Evolutionary conservation across 768 basidiomycete genomes (phyloP), one percentile per base, ranked within the genome.

Genomic region (Pluteus cervinus): DNA sequence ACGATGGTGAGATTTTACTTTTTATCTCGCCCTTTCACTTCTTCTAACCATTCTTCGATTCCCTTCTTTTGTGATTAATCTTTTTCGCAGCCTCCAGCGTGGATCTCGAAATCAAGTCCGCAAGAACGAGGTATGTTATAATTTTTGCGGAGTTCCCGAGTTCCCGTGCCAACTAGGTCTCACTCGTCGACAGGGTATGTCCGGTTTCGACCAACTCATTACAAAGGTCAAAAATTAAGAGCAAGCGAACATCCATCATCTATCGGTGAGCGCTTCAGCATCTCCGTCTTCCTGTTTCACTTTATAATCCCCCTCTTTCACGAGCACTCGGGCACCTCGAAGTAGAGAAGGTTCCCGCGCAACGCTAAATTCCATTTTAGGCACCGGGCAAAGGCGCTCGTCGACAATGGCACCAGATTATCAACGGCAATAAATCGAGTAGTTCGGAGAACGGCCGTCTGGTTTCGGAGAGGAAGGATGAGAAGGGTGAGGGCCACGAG

Each of bases 261-360:
- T 92, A 11, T 54, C 60, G 43, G 61, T 69, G 51, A 44, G 64
- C 54, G 22, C 24, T 43, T 32, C 5, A 20, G 12, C 17, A 7
- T 22, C 33, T 43, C 12, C 38, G n/a, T 16, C 24, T 17, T 40
- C n/a, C 31, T 11, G 5, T 15, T 22, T n/a, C 24, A 20, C 16
- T 20, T 34, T 25, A 35, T 30, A 14, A 25, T 34, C 30, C 23
- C 22, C 40, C 32, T 15, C 20, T 41, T 26, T 37, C 14, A 38
- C 48, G 86, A 65, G 87, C 90, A 23, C 86, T 92, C 84, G 85
- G 86, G 49, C 86, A 88, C 60, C 86, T 92, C 49, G 67, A 79
- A 17, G 66, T 71, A 5, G 24, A 66, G 68, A 12, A 72, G 66
- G 49, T 73, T 88, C 14, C 84, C 86, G 4, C 65, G 76, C 33